A percentile compares a stretch with the other conserved stretches of the same genome.
phyloP scores from a whole-genome alignment of 345 rosid genomes.

The Hibiscus syriacus region DNA sequence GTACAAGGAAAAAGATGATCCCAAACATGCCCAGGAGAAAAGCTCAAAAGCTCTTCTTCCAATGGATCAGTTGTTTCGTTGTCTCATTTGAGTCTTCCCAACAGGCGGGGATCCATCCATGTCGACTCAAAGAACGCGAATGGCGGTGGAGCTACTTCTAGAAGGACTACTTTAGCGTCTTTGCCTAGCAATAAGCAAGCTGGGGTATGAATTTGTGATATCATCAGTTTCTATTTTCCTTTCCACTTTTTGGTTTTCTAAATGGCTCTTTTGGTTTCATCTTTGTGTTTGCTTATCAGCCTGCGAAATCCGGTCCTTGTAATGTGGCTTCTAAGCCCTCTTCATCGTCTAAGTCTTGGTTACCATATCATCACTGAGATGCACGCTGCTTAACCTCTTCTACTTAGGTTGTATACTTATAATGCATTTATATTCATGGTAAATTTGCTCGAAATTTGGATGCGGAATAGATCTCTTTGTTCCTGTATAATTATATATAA shows the following conservation, averaged over 20 bases:
- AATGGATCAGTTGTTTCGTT: constrained; percentile 25
- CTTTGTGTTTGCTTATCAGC: constrained; percentile 28
- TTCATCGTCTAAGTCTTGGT: constrained; percentile 39
- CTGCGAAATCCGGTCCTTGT: constrained; percentile 30
- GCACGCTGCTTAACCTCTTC: neutral
- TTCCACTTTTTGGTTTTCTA: neutral
- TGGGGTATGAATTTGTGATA: constrained; percentile 24
- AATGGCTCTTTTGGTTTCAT: neutral
- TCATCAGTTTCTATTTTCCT: neutral
- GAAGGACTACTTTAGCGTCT: constrained; percentile 28
- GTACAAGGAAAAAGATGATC: constrained; percentile 22
- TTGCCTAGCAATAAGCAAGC: constrained; percentile 27
- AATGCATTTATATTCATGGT: neutral
- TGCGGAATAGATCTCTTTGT: neutral
- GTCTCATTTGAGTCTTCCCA: constrained; percentile 20
- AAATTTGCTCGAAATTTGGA: neutral
- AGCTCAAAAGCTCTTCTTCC: constrained; percentile 17
- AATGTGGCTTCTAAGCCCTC: constrained; percentile 26
- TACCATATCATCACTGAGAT: neutral
- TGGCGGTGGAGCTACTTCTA: constrained; percentile 20
- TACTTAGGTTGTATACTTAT: neutral
- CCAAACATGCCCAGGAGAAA: constrained; percentile 31
- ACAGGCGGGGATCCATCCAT: constrained; percentile 21
- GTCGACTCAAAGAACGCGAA: constrained; percentile 23
- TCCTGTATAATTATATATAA: neutral